phyloP scores from a whole-genome alignment of 805 yeast species.

The Ogataea ganodermae region DNA sequence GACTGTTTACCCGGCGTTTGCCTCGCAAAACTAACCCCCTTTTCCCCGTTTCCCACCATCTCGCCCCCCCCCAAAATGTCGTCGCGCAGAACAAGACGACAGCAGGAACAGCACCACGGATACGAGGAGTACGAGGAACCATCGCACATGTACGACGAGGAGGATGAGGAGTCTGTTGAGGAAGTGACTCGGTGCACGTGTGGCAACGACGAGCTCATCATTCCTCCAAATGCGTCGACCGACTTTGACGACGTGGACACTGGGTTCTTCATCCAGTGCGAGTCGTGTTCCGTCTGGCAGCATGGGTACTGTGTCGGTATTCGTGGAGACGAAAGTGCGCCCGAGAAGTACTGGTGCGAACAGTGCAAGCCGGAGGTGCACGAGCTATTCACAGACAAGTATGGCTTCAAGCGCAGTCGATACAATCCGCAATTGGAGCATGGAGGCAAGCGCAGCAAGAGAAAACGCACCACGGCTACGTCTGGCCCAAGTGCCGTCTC shows the following conservation, averaged over 20 bases:
- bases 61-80: conserved; percentile 22
- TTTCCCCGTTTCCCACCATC: conserved; percentile 1
- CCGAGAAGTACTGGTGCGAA: conserved; percentile 96
- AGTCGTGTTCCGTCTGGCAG: conserved; percentile 93
- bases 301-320: conserved; percentile 96
- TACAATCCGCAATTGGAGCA: conserved; percentile 47
- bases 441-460: conserved; percentile 31
- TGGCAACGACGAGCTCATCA: conserved; percentile 48
- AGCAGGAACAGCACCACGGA: conserved; percentile 25
- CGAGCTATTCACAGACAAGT: conserved; percentile 46
- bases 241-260: conserved; percentile 45
- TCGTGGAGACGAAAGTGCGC: conserved; percentile 68
- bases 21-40: neutral
- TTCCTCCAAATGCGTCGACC: conserved; percentile 29
- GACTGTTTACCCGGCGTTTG: too few species aligned
- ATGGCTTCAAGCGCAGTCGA: conserved; percentile 48
- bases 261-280: conserved; percentile 83
- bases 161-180: conserved; percentile 33
- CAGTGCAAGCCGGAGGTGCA: conserved; percentile 85
- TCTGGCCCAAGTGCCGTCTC: conserved; percentile 1
- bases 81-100: conserved; percentile 35
- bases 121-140: conserved; percentile 23
- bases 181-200: conserved; percentile 60
- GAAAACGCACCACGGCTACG: conserved; percentile 17
- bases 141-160: conserved; percentile 21